A percentile compares a stretch with the other conserved stretches of the same genome.
These are phyloP conservation scores for Colletotrichum brevisporum DNA, from an alignment of 2,329 filamentous ascomycete genomes.

Conservation along the genomic window DNA sequence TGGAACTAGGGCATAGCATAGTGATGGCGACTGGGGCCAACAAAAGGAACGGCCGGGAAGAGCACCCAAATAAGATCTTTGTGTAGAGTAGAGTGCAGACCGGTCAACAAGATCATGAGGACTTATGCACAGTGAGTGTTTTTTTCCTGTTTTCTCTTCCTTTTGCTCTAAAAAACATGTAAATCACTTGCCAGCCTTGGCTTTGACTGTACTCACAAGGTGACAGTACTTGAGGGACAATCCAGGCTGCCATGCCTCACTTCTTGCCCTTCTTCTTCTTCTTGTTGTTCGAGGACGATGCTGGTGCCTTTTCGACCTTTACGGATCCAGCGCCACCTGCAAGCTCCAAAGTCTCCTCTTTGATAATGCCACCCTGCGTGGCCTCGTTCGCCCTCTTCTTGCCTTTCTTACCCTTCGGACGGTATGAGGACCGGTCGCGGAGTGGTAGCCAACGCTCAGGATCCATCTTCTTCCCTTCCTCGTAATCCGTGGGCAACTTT, in stretches of 20 bases:
- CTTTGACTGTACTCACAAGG: no score
- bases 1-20: conserved; percentile 36
- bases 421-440: conserved; percentile 88
- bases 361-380: conserved; percentile 88
- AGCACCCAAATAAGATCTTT: not conserved
- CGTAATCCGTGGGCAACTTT: conserved; percentile 80
- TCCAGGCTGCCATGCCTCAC: conserved; percentile 46
- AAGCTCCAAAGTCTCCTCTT: conserved; percentile 76
- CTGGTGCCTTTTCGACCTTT: conserved; percentile 73
- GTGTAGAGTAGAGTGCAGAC: conserved; percentile 15
- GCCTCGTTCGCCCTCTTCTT: conserved; percentile 84
- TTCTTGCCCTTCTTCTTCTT: conserved; percentile 71
- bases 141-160: no score
- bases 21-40: conserved; percentile 24
- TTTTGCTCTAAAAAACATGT: no score
- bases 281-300: conserved; percentile 58
- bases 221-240: no score
- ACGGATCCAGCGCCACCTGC: conserved; percentile 74
- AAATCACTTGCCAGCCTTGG: no score
- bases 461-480: conserved; percentile 84
- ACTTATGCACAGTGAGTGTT: conserved; percentile 8
- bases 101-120: conserved; percentile 1
- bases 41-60: conserved; percentile 1
- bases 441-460: conserved; percentile 94
- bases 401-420: conserved; percentile 92